Evolutionary conservation across 257 asterid species (phyloP).

Genomic region (Ocimum tenuiflorum): DNA sequence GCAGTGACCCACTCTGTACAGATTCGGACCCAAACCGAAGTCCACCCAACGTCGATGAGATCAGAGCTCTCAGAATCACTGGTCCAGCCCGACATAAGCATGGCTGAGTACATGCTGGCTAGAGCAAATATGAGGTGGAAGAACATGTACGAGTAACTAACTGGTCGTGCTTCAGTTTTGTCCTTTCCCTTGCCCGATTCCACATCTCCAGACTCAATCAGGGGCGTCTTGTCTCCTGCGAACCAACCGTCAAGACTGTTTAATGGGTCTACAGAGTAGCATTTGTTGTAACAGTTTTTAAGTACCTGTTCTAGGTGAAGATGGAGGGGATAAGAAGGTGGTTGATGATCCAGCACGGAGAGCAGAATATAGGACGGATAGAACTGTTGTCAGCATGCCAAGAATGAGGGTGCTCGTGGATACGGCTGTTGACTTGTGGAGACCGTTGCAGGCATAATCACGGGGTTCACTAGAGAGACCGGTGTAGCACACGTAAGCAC

Average conservation of each 20-base stretch:
- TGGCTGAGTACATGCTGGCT: conserved; percentile 97
- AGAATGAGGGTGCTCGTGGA: conserved; percentile 72
- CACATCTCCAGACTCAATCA: conserved; percentile 53
- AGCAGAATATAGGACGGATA: conserved; percentile 84
- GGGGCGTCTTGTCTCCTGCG: conserved; percentile 60
- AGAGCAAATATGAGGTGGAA: conserved; percentile 92
- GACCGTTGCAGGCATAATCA: conserved; percentile 82
- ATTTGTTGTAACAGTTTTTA: not conserved
- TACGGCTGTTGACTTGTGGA: conserved; percentile 69
- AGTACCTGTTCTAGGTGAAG: conserved; percentile 88
- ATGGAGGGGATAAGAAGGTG: conserved; percentile 82
- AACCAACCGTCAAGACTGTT: no score
- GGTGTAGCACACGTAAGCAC: conserved; percentile 90
- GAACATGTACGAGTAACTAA: conserved; percentile 83
- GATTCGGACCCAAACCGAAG: conserved; percentile 87
- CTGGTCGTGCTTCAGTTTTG: conserved; percentile 51
- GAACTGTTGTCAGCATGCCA: conserved; percentile 87
- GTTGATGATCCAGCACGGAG: conserved; percentile 96
- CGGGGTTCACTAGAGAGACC: conserved; percentile 94
- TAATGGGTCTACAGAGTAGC: no score
- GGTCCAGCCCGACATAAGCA: conserved; percentile 98
- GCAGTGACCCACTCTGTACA: conserved; percentile 86
- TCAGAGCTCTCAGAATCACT: conserved; percentile 56
- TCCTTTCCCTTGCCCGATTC: conserved; percentile 69
- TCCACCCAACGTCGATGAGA: conserved; percentile 88